Evolutionary conservation across 768 basidiomycete genomes (phyloP).

Genomic region (Lenzites betulinus): DNA sequence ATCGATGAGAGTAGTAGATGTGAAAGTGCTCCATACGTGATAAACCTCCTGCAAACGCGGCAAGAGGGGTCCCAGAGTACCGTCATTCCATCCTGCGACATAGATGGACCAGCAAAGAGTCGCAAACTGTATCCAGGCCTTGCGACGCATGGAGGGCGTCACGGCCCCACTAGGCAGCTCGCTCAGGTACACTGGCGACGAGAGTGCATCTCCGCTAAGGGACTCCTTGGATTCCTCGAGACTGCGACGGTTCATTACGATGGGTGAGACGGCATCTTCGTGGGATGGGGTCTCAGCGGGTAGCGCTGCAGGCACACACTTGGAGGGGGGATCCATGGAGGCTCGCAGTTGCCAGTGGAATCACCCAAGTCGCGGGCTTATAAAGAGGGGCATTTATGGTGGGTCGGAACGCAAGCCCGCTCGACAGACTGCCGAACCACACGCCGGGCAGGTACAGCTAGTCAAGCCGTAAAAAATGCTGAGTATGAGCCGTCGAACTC

Average conservation of each 20-base stretch:
- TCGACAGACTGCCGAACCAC: background rate
- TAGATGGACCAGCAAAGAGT: slow-evolving; percentile 57
- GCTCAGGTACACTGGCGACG: background rate
- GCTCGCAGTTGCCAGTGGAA: background rate
- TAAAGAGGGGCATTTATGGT: background rate
- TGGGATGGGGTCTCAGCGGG: background rate
- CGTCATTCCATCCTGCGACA: slow-evolving; percentile 77
- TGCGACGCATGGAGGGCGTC: slow-evolving; percentile 8
- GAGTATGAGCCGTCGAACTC: background rate
- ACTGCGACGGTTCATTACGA: too few relatives aligned
- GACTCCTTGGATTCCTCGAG: background rate
- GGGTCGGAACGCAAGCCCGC: background rate
- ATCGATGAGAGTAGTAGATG: background rate
- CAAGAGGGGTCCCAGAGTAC: slow-evolving; percentile 69
- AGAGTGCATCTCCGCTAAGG: background rate
- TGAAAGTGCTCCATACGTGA: slow-evolving; percentile 31
- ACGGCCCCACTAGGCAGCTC: background rate
- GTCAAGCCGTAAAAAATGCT: background rate
- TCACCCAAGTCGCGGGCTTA: background rate
- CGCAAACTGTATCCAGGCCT: slow-evolving; percentile 46
- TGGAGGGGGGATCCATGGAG: background rate
- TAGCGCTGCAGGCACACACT: background rate
- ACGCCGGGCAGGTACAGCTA: background rate
- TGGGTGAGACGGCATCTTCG: background rate
- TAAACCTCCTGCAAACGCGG: slow-evolving; percentile 65